These are phyloP conservation scores for Ogataea populi-albae DNA, from an alignment of 805 yeast genomes.

Conservation along the genomic window DNA sequence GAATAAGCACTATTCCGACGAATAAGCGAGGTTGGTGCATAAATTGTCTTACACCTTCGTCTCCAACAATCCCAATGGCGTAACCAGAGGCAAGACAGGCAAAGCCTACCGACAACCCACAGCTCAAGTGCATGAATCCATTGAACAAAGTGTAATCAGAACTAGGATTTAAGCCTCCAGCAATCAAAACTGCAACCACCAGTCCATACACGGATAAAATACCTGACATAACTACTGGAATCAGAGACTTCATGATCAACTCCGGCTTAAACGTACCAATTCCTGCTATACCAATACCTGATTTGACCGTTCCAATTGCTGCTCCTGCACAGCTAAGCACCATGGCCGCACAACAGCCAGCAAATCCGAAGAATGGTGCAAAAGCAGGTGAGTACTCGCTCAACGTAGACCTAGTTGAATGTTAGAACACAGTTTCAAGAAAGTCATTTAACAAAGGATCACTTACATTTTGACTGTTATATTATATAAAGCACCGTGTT, in stretches of 20 bases:
- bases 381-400: conserved; percentile 80
- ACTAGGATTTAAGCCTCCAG: conserved; percentile 80
- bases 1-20: conserved; percentile 95
- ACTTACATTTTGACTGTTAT: conserved; percentile 11
- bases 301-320: conserved; percentile 96
- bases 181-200: conserved; percentile 93
- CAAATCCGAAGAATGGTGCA: conserved; percentile 97
- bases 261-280: conserved; percentile 98
- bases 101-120: conserved; percentile 95
- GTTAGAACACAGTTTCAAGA: conserved; percentile 3
- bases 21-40: conserved; percentile 97
- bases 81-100: conserved; percentile 96
- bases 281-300: conserved; percentile 98
- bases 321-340: conserved; percentile 94
- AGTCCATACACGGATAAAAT: conserved; percentile 94
- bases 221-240: conserved; percentile 99
- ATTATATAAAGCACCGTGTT: conserved; percentile 1
- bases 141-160: conserved; percentile 81
- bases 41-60: conserved; percentile 97
- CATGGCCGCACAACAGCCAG: conserved; percentile 95
- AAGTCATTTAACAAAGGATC: not conserved
- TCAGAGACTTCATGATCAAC: conserved; percentile 88
- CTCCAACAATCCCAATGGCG: conserved; percentile 98
- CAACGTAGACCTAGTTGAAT: conserved; percentile 17
- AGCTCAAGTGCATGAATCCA: conserved; percentile 97